Evolutionary conservation across 2,329 filamentous ascomycete genomes (phyloP), one percentile per base, ranked within the genome.

Genomic region (Chrysosporium keratinophilum): DNA sequence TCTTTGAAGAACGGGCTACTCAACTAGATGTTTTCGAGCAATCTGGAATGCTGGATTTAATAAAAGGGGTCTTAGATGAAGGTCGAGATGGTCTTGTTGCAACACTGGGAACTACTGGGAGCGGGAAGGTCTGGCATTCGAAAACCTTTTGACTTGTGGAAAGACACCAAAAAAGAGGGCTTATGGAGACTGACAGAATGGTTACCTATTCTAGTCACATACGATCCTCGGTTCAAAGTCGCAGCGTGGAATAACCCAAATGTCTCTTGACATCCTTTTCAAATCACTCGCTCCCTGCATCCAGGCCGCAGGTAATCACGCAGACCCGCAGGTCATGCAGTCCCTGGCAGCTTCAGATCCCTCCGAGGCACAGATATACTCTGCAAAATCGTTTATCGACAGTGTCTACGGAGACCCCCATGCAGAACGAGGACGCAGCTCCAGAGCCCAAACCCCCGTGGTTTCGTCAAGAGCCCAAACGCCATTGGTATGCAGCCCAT

Each of bases 21-120:
- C 93, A 98, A 66, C 75, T 93, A 28, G 88, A 96, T 63, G 72
- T 98, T 9, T 96, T 98, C 65, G 79, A 88, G 60, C 84, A 84
- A 63, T 87, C 85, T 0, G 84, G 85, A 20, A 80, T 95, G 43
- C 73, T 85, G 12, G 78, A 81, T 0, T 75, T 96, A 42, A 79
- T 96, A 5, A 83, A 91, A 62, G 88, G 88, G 17, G 89, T 95
- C 2, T 67, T 98, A 34, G 80, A 83, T 49, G 85, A 93, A 59
- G 88, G 89, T 15, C 84, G 88, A 59, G 91, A 97, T 77, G 90
- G 88, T 9, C 73, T 97, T 54, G 74, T 98, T 52, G 93, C 93
- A 31, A 97, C 93, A 5, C 71, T 98, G 55, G 93, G 93, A 14
- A 89, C 96, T 42, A 96, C 91, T 6, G 93, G 93, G 11, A 96